Evolutionary conservation across 495 filamentous ascomycete species (phyloP).

Genomic region (Penicillium macrosclerotiorum): DNA sequence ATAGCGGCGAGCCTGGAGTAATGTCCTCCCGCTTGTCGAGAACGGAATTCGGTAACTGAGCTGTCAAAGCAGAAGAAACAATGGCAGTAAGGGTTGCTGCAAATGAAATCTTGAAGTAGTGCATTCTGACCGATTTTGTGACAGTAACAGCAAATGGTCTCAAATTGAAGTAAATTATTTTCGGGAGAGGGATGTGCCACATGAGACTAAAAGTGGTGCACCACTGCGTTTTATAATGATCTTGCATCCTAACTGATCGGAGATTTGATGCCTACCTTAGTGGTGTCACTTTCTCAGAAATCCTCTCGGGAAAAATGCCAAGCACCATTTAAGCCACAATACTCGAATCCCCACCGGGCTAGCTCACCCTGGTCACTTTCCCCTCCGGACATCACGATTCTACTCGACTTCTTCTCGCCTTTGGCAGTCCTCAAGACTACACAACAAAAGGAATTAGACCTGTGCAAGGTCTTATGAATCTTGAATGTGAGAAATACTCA

Average conservation of each 20-base stretch:
- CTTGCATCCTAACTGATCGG: not conserved
- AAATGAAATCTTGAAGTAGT: not conserved
- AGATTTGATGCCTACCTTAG: not conserved
- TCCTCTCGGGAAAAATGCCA: not conserved
- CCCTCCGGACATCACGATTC: too few species aligned
- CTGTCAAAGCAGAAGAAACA: conserved; percentile 12
- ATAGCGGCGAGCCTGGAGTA: conserved; percentile 41
- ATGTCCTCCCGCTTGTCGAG: conserved; percentile 5
- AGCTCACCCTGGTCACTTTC: not conserved
- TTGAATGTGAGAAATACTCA: too few species aligned
- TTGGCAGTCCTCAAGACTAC: too few species aligned
- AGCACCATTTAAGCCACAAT: not conserved
- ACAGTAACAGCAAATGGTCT: not conserved
- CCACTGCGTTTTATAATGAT: not conserved
- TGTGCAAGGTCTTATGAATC: too few species aligned
- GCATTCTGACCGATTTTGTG: conserved; percentile 5
- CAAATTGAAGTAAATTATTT: not conserved
- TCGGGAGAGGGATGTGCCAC: too few species aligned
- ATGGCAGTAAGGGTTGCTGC: conserved; percentile 9
- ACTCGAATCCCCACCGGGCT: not conserved
- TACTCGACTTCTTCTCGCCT: too few species aligned
- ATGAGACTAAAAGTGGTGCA: not conserved
- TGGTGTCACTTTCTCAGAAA: not conserved
- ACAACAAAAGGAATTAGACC: too few species aligned
- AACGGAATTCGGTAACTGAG: not conserved